phyloP scores from a whole-genome alignment of 2,329 filamentous ascomycete genomes.

The Talaromyces sp. region DNA sequence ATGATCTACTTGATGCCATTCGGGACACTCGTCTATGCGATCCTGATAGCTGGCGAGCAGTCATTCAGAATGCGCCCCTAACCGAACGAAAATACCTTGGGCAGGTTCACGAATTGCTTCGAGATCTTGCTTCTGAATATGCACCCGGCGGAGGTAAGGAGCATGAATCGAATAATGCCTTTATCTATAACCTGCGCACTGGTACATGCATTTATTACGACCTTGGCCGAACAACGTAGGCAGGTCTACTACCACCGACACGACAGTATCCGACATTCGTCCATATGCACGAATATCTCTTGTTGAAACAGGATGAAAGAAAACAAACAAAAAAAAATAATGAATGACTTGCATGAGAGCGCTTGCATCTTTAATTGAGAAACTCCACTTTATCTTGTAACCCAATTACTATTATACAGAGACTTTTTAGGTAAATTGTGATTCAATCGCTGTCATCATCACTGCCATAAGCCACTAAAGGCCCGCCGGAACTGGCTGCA shows the following conservation, averaged over 20 bases:
- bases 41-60: conserved; percentile 74
- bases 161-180: conserved; percentile 62
- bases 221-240: conserved; percentile 45
- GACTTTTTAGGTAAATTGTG: conserved; percentile 16
- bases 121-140: conserved; percentile 56
- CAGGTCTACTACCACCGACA: background rate
- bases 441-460: conserved; percentile 71
- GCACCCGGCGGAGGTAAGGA: conserved; percentile 47
- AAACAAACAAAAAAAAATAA: background rate
- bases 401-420: conserved; percentile 30
- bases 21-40: conserved; percentile 72
- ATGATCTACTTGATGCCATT: conserved; percentile 75
- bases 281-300: background rate
- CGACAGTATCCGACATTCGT: background rate
- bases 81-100: conserved; percentile 77
- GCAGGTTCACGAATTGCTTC: conserved; percentile 75
- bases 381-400: conserved; percentile 12
- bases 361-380: background rate
- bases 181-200: conserved; percentile 89
- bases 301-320: background rate
- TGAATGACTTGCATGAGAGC: background rate
- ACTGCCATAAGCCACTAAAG: conserved; percentile 84
- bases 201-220: conserved; percentile 84
- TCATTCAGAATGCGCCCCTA: conserved; percentile 73
- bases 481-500: conserved; percentile 51